Percentiles rank a stretch among this genome's conserved stretches.
Conservation (phyloP, 2,329 filamentous ascomycete species). For the Monosporascus sp. region DNA sequence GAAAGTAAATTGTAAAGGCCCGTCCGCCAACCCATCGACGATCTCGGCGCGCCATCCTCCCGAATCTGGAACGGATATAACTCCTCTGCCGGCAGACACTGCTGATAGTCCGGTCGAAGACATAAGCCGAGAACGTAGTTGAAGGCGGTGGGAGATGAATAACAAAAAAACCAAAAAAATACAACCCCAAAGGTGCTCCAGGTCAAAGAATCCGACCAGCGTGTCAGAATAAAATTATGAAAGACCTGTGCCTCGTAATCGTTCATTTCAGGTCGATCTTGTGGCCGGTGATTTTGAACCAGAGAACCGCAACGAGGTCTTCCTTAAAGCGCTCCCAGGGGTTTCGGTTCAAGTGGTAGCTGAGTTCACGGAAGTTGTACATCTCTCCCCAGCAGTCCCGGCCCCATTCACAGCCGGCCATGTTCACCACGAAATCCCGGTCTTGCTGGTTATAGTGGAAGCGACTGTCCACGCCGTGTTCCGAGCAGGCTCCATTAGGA, state of each 20-base stretch:
- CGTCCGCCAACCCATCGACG: background rate
- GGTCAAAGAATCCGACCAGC: background rate
- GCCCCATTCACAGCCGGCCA: slow-evolving; percentile 97
- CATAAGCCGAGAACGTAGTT: background rate
- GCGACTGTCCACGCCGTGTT: slow-evolving; percentile 65
- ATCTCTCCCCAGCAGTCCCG: slow-evolving; percentile 98
- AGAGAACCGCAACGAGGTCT: slow-evolving; percentile 54
- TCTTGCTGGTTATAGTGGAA: slow-evolving; percentile 85
- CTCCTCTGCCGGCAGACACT: background rate
- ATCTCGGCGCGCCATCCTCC: background rate
- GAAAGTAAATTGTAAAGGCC: too few relatives aligned
- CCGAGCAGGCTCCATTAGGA: slow-evolving; percentile 80
- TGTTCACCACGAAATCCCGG: slow-evolving; percentile 92
- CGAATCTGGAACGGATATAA: background rate
- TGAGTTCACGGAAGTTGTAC: slow-evolving; percentile 89
- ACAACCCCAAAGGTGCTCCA: background rate
- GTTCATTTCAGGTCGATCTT: slow-evolving; percentile 48
- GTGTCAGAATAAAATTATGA: background rate
- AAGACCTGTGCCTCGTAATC: background rate
- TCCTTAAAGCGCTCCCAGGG: slow-evolving; percentile 74
- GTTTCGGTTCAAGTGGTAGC: slow-evolving; percentile 81
- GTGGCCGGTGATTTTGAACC: slow-evolving; percentile 59
- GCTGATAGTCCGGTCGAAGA: background rate
- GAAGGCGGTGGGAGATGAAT: background rate
- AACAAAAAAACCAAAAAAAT: background rate